Evolutionary conservation across 1,284 basidiomycete genomes (phyloP).

Genomic region (Sporisorium sorghi): DNA sequence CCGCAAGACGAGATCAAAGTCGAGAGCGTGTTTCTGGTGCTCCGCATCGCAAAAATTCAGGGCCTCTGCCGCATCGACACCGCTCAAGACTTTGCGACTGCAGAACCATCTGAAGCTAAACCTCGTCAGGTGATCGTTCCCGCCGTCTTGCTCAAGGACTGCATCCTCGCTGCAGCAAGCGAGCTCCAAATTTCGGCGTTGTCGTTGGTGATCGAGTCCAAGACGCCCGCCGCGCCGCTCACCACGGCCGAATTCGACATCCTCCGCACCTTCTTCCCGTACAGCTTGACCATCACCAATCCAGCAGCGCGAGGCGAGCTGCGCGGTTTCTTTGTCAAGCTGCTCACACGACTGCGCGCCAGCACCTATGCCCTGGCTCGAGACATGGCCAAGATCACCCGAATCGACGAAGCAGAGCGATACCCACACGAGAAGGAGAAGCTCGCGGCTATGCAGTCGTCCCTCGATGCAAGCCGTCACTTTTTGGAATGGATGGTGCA

Average conservation of each 20-base stretch:
- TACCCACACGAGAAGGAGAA: constrained; percentile 38
- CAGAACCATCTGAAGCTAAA: constrained; percentile 11
- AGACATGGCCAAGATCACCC: constrained; percentile 39
- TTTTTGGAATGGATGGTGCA: constrained; percentile 47
- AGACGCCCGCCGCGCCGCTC: constrained; percentile 50
- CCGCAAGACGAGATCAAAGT: constrained; percentile 26
- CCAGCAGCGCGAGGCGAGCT: constrained; percentile 56
- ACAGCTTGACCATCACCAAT: constrained; percentile 53
- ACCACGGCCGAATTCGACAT: constrained; percentile 41
- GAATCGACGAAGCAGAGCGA: constrained; percentile 39
- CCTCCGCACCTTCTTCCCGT: constrained; percentile 49
- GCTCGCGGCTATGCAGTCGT: constrained; percentile 23
- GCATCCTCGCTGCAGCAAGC: constrained; percentile 46
- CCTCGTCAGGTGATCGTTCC: constrained; percentile 41
- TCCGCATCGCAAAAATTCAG: constrained; percentile 40
- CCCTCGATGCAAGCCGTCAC: constrained; percentile 30
- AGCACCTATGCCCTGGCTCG: constrained; percentile 51
- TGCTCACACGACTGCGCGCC: constrained; percentile 59
- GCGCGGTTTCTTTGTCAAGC: constrained; percentile 59
- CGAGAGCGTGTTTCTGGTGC: constrained; percentile 43
- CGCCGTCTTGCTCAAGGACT: constrained; percentile 37
- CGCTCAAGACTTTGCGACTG: constrained; percentile 31
- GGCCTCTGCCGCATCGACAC: constrained; percentile 40
- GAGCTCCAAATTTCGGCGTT: constrained; percentile 57
- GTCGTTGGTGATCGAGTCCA: constrained; percentile 56